These are phyloP conservation scores for Phaffomyces thermotolerans DNA, from an alignment of 805 yeast species.

Conservation along the genomic window DNA sequence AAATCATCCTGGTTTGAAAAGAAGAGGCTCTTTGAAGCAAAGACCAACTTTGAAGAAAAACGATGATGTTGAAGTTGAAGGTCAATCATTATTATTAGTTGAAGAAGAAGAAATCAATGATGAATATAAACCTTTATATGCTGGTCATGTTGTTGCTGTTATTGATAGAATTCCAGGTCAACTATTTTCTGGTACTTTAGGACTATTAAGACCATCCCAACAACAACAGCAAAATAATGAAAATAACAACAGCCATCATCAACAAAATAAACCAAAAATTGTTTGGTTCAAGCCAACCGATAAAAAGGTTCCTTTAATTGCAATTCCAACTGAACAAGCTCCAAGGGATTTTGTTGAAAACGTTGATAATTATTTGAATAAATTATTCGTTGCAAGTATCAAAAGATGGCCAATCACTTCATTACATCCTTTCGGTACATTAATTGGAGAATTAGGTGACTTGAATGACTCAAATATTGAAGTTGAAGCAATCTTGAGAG, in stretches of 20 bases:
- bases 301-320: slow-evolving; percentile 94
- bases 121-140: slow-evolving; percentile 87
- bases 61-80: slow-evolving; percentile 98
- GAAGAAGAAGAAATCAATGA: slow-evolving; percentile 96
- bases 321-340: slow-evolving; percentile 97
- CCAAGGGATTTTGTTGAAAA: slow-evolving; percentile 93
- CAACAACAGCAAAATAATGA: slow-evolving; percentile 36
- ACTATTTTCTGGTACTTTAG: slow-evolving; percentile 88
- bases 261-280: slow-evolving; percentile 65
- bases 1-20: slow-evolving; percentile 37
- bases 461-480: slow-evolving; percentile 73
- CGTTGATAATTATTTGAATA: slow-evolving; percentile 73
- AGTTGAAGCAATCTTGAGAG: slow-evolving; percentile 83
- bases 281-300: slow-evolving; percentile 99
- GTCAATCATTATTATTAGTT: slow-evolving; percentile 82
- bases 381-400: slow-evolving; percentile 86
- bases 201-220: slow-evolving; percentile 90
- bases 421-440: slow-evolving; percentile 93
- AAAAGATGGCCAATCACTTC: slow-evolving; percentile 99
- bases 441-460: slow-evolving; percentile 79
- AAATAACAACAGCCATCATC: slow-evolving; percentile 13
- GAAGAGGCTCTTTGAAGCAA: slow-evolving; percentile 88
- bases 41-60: slow-evolving; percentile 96
- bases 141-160: slow-evolving; percentile 98
- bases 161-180: slow-evolving; percentile 97